Evolutionary conservation across 2,329 filamentous ascomycete genomes (phyloP).

Genomic region (Xylariaceae sp.): DNA sequence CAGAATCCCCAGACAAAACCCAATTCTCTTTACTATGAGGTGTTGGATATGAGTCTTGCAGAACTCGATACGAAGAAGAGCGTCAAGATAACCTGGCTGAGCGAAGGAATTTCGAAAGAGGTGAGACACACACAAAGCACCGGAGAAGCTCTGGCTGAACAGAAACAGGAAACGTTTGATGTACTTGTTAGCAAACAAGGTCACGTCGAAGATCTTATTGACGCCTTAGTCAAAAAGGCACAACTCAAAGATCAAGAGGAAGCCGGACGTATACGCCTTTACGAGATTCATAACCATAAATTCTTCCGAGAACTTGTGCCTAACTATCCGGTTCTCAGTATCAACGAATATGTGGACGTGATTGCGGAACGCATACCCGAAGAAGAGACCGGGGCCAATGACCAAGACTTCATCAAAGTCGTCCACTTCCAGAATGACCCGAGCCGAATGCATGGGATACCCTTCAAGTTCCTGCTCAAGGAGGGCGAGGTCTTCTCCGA

Average conservation of each 20-base stretch:
- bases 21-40: slow-evolving; percentile 86
- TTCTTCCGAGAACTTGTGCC: slow-evolving; percentile 74
- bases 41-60: slow-evolving; percentile 88
- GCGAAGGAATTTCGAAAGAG: slow-evolving; percentile 89
- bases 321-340: slow-evolving; percentile 71
- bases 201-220: slow-evolving; percentile 73
- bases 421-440: slow-evolving; percentile 94
- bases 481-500: slow-evolving; percentile 86
- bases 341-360: slow-evolving; percentile 82
- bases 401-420: slow-evolving; percentile 66
- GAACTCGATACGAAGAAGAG: slow-evolving; percentile 92
- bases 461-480: slow-evolving; percentile 85
- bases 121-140: slow-evolving; percentile 45
- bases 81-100: slow-evolving; percentile 79
- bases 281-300: slow-evolving; percentile 78
- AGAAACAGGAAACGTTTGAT: slow-evolving; percentile 67
- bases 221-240: slow-evolving; percentile 75
- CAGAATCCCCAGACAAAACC: slow-evolving; percentile 66
- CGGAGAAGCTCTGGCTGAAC: slow-evolving; percentile 8
- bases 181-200: slow-evolving; percentile 86
- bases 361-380: slow-evolving; percentile 80
- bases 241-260: slow-evolving; percentile 71
- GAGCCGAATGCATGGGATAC: slow-evolving; percentile 78
- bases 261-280: slow-evolving; percentile 71
- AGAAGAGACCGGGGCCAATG: slow-evolving; percentile 60